Percentiles rank a stretch among this genome's conserved stretches.
These are phyloP conservation scores for Neopestalotiopsis sp. DNA, from an alignment of 2,329 filamentous ascomycete species.

Conservation along the genomic window DNA sequence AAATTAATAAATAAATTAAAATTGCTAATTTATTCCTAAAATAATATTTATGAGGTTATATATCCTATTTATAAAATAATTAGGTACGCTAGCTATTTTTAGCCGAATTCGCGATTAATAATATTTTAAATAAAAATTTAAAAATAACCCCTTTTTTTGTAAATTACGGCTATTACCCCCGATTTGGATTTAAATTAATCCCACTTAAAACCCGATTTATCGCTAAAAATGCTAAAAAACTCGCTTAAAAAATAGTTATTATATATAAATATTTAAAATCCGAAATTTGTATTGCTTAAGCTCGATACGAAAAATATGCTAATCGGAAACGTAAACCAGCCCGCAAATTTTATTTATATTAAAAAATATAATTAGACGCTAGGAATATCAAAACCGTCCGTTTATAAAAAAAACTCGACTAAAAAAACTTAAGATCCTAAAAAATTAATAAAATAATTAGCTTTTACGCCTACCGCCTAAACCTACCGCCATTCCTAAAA, in stretches of 20 bases:
- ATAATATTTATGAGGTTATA: too few relatives aligned
- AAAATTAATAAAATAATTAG: not conserved
- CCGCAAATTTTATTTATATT: not conserved
- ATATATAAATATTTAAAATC: not conserved
- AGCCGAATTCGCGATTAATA: too few relatives aligned
- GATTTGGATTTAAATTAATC: not conserved
- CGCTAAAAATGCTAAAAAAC: not conserved
- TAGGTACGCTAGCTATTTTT: too few relatives aligned
- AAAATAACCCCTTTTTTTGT: not conserved
- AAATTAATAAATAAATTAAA: too few relatives aligned
- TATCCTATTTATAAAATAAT: too few relatives aligned
- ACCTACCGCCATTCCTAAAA: not conserved
- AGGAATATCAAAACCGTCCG: not conserved
- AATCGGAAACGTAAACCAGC: not conserved
- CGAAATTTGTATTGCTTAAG: not conserved
- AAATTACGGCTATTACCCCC: not conserved
- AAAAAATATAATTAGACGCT: not conserved
- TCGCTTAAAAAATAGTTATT: not conserved
- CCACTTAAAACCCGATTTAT: rapidly evolving
- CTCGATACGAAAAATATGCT: not conserved
- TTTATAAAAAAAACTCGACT: not conserved
- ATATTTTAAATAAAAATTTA: not conserved
- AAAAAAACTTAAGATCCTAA: not conserved
- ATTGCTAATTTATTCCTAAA: too few relatives aligned
- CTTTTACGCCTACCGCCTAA: not conserved